A percentile compares a stretch with the other conserved stretches of the same genome.
These are phyloP conservation scores for Acacia acuminata DNA, from an alignment of 306 rosid species.

Conservation along the genomic window DNA sequence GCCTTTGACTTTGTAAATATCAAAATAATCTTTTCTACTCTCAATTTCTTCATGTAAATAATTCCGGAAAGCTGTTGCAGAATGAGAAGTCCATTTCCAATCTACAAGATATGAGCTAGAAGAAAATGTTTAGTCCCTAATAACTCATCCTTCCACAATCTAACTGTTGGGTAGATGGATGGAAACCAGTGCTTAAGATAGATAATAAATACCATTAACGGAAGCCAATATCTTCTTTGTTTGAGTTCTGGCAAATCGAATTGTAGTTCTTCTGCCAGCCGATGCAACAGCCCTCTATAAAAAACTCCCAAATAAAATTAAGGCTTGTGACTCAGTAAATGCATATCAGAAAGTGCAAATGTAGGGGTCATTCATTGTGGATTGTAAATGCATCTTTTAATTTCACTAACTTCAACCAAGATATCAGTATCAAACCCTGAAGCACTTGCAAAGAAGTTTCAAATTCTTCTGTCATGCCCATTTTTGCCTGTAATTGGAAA, in stretches of 20 bases:
- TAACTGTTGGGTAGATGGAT: slow-evolving; percentile 19
- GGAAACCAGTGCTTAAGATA: slow-evolving; percentile 28
- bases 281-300: slow-evolving; percentile 81
- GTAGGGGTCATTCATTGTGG: slow-evolving; percentile 11
- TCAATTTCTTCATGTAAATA: too few relatives aligned
- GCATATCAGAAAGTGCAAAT: slow-evolving; percentile 18
- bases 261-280: slow-evolving; percentile 58
- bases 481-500: slow-evolving; percentile 69
- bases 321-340: slow-evolving; percentile 14
- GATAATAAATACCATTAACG: slow-evolving; percentile 65
- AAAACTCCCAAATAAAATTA: slow-evolving; percentile 24
- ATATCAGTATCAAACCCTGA: slow-evolving; percentile 86
- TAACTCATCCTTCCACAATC: slow-evolving; percentile 28
- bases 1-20: too few relatives aligned
- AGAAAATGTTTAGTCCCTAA: slow-evolving; percentile 30
- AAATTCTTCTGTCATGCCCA: slow-evolving; percentile 95
- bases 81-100: slow-evolving; percentile 92
- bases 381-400: slow-evolving; percentile 41
- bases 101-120: slow-evolving; percentile 51
- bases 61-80: slow-evolving; percentile 95
- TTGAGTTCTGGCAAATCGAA: slow-evolving; percentile 76
- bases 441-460: slow-evolving; percentile 95
- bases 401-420: slow-evolving; percentile 78
- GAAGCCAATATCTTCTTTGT: slow-evolving; percentile 91
- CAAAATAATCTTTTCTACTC: too few relatives aligned